Evolutionary conservation across 2,329 filamentous ascomycete genomes (phyloP), one percentile per base, ranked within the genome.

Genomic region (Cyclaneusma minus): DNA sequence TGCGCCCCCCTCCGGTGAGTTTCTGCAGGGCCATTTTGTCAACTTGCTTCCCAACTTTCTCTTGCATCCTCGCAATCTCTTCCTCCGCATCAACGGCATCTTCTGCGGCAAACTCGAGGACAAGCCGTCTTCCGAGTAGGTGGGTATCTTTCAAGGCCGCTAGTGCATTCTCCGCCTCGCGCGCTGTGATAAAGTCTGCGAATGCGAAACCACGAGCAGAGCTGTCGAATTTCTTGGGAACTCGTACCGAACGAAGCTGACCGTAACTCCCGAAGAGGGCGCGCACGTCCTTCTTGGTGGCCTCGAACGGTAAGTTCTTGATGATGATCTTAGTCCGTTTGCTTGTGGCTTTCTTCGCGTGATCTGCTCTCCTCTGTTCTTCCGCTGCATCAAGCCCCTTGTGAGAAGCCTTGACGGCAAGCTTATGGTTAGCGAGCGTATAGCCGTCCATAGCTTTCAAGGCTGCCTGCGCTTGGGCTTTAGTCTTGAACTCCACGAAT

Each of bases 241-340:
- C 70, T 36, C 89, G 80, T 34, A 98, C 82, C 28, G 84, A 87
- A 44, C 83, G 78, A 35, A 98, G 69, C 49, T 93, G 78, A 23
- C 89, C 91, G 54, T 94, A 95, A 18, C 82, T 74, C 34, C 80
- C 73, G 49, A 95, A 85, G 21, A 95, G 63, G 28, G 77, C 63
- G 35, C 82, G 71, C 31, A 98, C 66, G 49, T 98, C 89, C 52
- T 91, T 89, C 60, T 93, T 94, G 28, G 74, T 78, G 25, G 81
- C 78, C 58, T 95, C 83, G 58, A 98, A 98, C 12, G 89, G 87
- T 52, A 98, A 58, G 59, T 98, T 98, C 63, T 95, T 98, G 60
- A 98, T 78, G 53, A 95, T 76, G 46, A 98, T 78, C 64, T 95
- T 95, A 24, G 85, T 94, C 39, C 72, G 68, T 47, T 74, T 70